Conservation (phyloP, 2,329 filamentous ascomycete genomes). For the Botrytis porri region DNA sequence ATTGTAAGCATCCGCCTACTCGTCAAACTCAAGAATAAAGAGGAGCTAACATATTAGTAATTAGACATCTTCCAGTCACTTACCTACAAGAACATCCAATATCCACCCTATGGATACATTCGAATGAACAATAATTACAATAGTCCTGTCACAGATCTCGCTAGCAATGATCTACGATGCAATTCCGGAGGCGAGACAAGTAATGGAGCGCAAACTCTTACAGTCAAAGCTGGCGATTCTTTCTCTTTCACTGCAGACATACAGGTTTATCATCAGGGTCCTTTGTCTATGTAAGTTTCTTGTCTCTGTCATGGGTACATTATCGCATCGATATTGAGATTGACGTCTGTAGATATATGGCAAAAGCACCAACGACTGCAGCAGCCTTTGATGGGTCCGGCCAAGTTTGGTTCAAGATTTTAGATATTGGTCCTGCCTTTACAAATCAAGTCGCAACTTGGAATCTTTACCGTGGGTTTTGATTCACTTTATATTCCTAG, state of each 20-base stretch:
- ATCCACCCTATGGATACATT: slow-evolving; percentile 49
- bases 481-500: neutral
- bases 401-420: slow-evolving; percentile 41
- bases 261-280: slow-evolving; percentile 39
- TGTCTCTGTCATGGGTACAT: neutral
- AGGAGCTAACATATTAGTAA: neutral
- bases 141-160: slow-evolving; percentile 44
- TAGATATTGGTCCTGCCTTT: slow-evolving; percentile 38
- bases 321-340: neutral
- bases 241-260: slow-evolving; percentile 48
- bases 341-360: slow-evolving; percentile 30
- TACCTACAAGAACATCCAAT: slow-evolving; percentile 28
- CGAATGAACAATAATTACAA: slow-evolving; percentile 46
- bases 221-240: slow-evolving; percentile 41
- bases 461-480: slow-evolving; percentile 32
- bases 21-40: neutral
- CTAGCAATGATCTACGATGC: slow-evolving; percentile 41
- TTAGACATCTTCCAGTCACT: slow-evolving; percentile 34
- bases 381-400: slow-evolving; percentile 40
- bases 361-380: slow-evolving; percentile 39
- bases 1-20: slow-evolving; percentile 10
- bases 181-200: slow-evolving; percentile 40
- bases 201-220: slow-evolving; percentile 29
- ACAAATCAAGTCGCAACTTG: slow-evolving; percentile 29
- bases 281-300: slow-evolving; percentile 33